A percentile compares a stretch with the other conserved stretches of the same genome.
Evolutionary conservation across 495 filamentous ascomycete species (phyloP).

Genomic region (Massariosphaeria phaeospora): DNA sequence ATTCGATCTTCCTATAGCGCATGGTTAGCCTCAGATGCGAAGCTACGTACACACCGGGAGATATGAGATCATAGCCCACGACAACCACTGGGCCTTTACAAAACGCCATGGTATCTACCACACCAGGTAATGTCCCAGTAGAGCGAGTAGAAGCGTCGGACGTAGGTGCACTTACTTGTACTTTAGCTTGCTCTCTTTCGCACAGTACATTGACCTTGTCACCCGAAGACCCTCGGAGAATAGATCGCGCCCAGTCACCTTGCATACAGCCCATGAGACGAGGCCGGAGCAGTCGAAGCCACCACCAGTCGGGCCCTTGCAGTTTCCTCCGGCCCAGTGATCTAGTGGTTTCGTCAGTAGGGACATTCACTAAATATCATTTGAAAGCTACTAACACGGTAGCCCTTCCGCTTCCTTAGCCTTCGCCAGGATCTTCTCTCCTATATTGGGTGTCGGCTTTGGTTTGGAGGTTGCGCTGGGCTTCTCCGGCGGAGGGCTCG

Average conservation of each 20-base stretch:
- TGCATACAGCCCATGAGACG: constrained; percentile 35
- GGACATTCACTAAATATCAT: too few species aligned
- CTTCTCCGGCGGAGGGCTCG: not conserved
- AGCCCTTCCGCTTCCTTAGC: constrained; percentile 20
- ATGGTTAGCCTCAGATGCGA: not conserved
- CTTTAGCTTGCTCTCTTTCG: constrained; percentile 21
- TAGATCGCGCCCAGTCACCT: constrained; percentile 33
- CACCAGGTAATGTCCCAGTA: too few species aligned
- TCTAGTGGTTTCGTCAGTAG: constrained; percentile 10
- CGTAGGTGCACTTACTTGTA: constrained; percentile 18
- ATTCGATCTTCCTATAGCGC: constrained; percentile 25
- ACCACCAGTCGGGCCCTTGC: constrained; percentile 32
- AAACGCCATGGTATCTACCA: too few species aligned
- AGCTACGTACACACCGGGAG: too few species aligned
- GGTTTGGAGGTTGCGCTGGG: constrained; percentile 5
- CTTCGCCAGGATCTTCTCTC: constrained; percentile 28
- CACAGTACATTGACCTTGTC: constrained; percentile 35
- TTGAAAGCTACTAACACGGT: constrained; percentile 11
- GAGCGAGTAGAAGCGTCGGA: not conserved
- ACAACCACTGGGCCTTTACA: too few species aligned
- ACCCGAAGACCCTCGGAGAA: constrained; percentile 30
- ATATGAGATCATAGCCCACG: too few species aligned
- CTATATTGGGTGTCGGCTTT: constrained; percentile 6
- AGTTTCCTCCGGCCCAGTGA: constrained; percentile 35
- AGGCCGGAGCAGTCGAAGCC: constrained; percentile 39